These are phyloP conservation scores for Schizosaccharomyces versatilis DNA, from an alignment of 1,139 yeast genomes.

Conservation along the genomic window DNA sequence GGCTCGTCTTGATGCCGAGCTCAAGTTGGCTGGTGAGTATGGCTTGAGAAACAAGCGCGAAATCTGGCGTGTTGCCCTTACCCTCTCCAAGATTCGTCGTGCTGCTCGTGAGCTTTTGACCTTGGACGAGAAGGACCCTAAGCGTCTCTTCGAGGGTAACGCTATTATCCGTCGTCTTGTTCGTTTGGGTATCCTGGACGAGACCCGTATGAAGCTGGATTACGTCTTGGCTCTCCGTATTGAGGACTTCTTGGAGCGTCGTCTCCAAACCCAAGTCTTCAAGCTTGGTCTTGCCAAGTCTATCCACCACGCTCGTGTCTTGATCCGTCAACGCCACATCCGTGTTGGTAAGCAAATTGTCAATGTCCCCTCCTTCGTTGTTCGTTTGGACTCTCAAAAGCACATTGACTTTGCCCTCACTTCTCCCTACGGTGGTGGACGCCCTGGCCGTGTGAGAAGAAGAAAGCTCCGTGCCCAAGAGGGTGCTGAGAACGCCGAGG, in stretches of 20 bases:
- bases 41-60: slow-evolving; percentile 99
- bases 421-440: slow-evolving; percentile 98
- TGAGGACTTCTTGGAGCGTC: slow-evolving; percentile 99
- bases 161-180: slow-evolving; percentile 96
- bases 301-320: slow-evolving; percentile 98
- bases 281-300: slow-evolving; percentile 98
- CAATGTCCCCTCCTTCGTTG: slow-evolving; percentile 97
- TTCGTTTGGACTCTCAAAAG: slow-evolving; percentile 98
- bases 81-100: slow-evolving; percentile 96
- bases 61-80: slow-evolving; percentile 97
- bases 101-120: slow-evolving; percentile 99
- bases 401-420: slow-evolving; percentile 98
- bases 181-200: slow-evolving; percentile 95
- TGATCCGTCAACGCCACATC: slow-evolving; percentile 96
- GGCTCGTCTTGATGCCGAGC: slow-evolving; percentile 50
- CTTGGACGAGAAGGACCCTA: slow-evolving; percentile 99
- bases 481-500: slow-evolving; percentile 46
- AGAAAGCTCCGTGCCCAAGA: slow-evolving; percentile 44
- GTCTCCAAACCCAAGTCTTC: slow-evolving; percentile 99
- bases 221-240: slow-evolving; percentile 93
- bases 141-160: slow-evolving; percentile 99
- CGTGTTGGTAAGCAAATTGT: slow-evolving; percentile 99
- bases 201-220: slow-evolving; percentile 99
- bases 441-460: slow-evolving; percentile 99
- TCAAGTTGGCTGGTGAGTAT: slow-evolving; percentile 97